phyloP scores from a whole-genome alignment of 768 basidiomycete genomes.

The Panaeolus cyanescens region DNA sequence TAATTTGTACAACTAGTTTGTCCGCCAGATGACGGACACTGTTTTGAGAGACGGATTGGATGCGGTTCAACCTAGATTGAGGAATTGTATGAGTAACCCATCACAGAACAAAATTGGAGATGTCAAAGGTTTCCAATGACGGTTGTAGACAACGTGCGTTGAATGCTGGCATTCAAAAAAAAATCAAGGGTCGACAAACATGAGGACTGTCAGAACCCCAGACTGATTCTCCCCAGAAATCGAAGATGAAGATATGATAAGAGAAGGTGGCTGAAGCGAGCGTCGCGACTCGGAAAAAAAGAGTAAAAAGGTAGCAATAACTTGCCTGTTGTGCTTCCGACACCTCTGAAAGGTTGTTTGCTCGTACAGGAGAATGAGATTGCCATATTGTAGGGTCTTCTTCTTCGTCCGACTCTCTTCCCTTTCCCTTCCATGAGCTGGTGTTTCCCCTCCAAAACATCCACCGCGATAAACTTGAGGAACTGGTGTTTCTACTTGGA shows the following conservation, averaged over 20 bases:
- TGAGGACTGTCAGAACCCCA: background rate
- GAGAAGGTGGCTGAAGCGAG: too few relatives aligned
- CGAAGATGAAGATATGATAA: too few relatives aligned
- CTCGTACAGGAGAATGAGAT: background rate
- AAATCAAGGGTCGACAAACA: background rate
- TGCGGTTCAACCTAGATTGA: background rate
- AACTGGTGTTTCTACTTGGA: background rate
- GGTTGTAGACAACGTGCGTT: too few relatives aligned
- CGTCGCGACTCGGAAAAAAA: background rate
- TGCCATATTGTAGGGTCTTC: background rate
- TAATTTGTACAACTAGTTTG: background rate
- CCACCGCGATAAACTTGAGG: background rate
- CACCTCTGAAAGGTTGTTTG: background rate
- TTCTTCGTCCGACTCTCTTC: background rate
- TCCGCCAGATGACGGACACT: background rate
- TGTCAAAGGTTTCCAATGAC: too few relatives aligned
- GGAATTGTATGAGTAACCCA: background rate
- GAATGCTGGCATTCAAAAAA: too few relatives aligned
- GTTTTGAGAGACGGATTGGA: background rate
- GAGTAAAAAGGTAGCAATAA: background rate
- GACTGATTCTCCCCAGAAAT: too few relatives aligned
- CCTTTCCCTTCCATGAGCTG: background rate
- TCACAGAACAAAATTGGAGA: background rate
- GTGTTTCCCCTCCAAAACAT: background rate
- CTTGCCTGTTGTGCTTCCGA: too few relatives aligned